A percentile compares a stretch with the other conserved stretches of the same genome.
phyloP scores from a whole-genome alignment of 2,329 filamentous ascomycete genomes.

The Xenoacremonium recifei region DNA sequence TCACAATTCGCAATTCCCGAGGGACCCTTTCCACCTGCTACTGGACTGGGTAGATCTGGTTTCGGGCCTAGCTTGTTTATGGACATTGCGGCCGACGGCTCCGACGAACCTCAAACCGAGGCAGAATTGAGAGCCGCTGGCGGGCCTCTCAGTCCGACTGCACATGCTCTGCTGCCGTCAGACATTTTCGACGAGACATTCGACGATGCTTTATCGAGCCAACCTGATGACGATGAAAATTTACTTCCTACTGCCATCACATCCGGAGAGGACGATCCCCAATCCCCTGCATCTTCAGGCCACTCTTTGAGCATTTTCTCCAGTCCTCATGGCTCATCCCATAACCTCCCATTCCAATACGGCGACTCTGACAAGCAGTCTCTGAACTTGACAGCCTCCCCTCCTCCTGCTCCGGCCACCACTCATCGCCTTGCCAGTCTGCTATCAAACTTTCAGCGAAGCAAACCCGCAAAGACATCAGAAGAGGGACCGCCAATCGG shows the following conservation, averaged over 20 bases:
- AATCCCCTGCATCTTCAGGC: conserved; percentile 61
- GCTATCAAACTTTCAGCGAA: conserved; percentile 61
- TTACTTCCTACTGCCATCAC: conserved; percentile 31
- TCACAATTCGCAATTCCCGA: conserved; percentile 37
- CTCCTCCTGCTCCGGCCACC: conserved; percentile 31
- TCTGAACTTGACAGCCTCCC: conserved; percentile 39
- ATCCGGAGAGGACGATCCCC: conserved; percentile 43
- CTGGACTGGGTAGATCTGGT: conserved; percentile 52
- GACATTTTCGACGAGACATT: conserved; percentile 58
- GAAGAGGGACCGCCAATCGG: conserved; percentile 61
- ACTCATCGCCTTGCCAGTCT: conserved; percentile 46
- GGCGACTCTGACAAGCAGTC: conserved; percentile 47
- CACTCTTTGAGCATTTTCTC: conserved; percentile 57
- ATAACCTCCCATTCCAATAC: conserved; percentile 55
- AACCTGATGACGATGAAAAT: conserved; percentile 24
- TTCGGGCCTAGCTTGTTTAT: conserved; percentile 56
- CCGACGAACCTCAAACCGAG: conserved; percentile 51
- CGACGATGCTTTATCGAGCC: conserved; percentile 57
- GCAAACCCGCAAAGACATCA: conserved; percentile 58
- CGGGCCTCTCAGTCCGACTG: conserved; percentile 75
- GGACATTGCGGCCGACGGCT: conserved; percentile 41
- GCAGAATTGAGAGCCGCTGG: conserved; percentile 61
- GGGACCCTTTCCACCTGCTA: conserved; percentile 46
- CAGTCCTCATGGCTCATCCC: conserved; percentile 60
- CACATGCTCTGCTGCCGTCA: conserved; percentile 70